A percentile compares a stretch with the other conserved stretches of the same genome.
These are phyloP conservation scores for Ophiocordyceps camponoti-saundersi DNA, from an alignment of 2,329 filamentous ascomycete species.

Conservation along the genomic window DNA sequence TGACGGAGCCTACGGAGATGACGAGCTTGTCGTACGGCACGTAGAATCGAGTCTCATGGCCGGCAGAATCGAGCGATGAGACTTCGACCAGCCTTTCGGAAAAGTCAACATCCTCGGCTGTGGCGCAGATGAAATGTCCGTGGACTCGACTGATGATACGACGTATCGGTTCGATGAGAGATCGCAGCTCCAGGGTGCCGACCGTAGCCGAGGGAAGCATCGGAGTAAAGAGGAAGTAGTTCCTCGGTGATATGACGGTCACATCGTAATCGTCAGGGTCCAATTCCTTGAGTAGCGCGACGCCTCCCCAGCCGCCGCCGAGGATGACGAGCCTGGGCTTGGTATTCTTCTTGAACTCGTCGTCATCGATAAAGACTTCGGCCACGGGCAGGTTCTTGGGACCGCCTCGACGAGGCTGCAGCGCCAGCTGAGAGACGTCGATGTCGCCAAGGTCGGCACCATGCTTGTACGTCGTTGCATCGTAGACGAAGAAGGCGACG, in stretches of 20 bases:
- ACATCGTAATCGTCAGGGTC: slow-evolving; percentile 89
- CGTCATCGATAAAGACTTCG: slow-evolving; percentile 75
- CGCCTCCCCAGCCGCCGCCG: slow-evolving; percentile 88
- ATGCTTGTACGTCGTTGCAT: slow-evolving; percentile 78
- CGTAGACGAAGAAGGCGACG: slow-evolving; percentile 80
- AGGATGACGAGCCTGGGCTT: slow-evolving; percentile 87
- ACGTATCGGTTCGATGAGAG: slow-evolving; percentile 82
- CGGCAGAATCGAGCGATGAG: slow-evolving; percentile 51
- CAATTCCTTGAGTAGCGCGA: slow-evolving; percentile 78
- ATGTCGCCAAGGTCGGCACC: slow-evolving; percentile 51
- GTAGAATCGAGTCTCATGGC: slow-evolving; percentile 71
- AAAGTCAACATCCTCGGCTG: slow-evolving; percentile 80
- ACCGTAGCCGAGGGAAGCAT: slow-evolving; percentile 97
- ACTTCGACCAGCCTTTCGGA: slow-evolving; percentile 82
- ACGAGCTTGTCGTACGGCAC: slow-evolving; percentile 95
- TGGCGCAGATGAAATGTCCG: slow-evolving; percentile 81
- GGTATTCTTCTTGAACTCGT: slow-evolving; percentile 52
- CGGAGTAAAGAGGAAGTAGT: slow-evolving; percentile 95
- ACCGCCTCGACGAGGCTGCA: slow-evolving; percentile 67
- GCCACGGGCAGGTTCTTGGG: slow-evolving; percentile 92
- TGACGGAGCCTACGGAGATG: slow-evolving; percentile 77
- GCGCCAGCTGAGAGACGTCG: slow-evolving; percentile 65
- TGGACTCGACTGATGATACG: slow-evolving; percentile 61
- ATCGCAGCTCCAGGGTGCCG: slow-evolving; percentile 79
- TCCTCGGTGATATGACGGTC: slow-evolving; percentile 83